Percentiles rank a stretch among this genome's conserved stretches.
These are phyloP conservation scores for Kuraishia floccosa DNA, from an alignment of 805 yeast genomes.

Conservation along the genomic window DNA sequence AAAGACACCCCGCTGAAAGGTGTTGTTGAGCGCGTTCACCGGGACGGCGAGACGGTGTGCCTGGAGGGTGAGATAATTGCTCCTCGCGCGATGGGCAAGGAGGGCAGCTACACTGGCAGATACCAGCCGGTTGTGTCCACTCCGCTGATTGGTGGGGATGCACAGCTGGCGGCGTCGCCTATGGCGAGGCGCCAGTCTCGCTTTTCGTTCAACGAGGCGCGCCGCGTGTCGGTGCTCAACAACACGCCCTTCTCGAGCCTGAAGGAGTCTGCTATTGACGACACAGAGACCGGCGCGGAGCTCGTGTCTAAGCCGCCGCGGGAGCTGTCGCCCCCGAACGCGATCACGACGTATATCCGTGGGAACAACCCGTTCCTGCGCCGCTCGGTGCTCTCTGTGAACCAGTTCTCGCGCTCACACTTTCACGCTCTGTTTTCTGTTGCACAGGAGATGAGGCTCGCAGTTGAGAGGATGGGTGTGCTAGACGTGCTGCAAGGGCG, in stretches of 20 bases:
- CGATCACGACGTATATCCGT: conserved; percentile 67
- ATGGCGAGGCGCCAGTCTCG: conserved; percentile 28
- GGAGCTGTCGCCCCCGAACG: conserved; percentile 67
- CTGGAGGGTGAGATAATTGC: conserved; percentile 71
- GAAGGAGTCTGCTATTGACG: conserved; percentile 19
- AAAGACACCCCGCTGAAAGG: conserved; percentile 50
- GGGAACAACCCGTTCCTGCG: conserved; percentile 84
- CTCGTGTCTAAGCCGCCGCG: conserved; percentile 65
- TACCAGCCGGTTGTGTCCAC: conserved; percentile 22
- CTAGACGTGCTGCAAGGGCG: conserved; percentile 85
- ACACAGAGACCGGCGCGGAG: conserved; percentile 45
- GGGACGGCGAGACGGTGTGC: conserved; percentile 69
- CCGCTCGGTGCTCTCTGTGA: conserved; percentile 79
- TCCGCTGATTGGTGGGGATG: conserved; percentile 15
- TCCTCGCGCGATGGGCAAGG: conserved; percentile 50
- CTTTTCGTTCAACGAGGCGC: conserved; percentile 37
- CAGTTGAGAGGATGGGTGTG: conserved; percentile 94
- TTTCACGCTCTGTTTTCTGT: conserved; percentile 89
- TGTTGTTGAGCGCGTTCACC: conserved; percentile 78
- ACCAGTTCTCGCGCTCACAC: conserved; percentile 78
- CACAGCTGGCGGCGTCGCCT: conserved; percentile 21
- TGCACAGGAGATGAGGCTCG: conserved; percentile 95
- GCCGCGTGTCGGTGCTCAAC: conserved; percentile 23
- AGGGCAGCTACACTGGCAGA: conserved; percentile 33
- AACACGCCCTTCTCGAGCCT: conserved; percentile 16